Conservation (phyloP, 2,329 filamentous ascomycete genomes). For the Epichloe gansuensis region DNA sequence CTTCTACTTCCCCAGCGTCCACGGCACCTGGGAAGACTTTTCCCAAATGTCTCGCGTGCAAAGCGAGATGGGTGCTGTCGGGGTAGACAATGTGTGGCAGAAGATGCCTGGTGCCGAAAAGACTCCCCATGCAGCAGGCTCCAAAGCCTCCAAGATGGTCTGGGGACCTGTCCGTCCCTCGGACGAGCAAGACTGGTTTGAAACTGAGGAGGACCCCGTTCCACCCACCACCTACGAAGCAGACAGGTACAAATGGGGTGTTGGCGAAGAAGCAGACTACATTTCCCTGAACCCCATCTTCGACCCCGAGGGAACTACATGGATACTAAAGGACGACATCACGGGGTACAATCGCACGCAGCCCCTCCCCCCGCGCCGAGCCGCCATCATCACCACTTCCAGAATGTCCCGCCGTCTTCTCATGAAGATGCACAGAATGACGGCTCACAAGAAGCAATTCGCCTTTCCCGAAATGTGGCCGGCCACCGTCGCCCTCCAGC, state of each 20-base stretch:
- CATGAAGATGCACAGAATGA: constrained; percentile 81
- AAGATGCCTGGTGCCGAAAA: constrained; percentile 30
- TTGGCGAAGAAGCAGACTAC: constrained; percentile 80
- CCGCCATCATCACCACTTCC: constrained; percentile 78
- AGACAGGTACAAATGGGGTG: constrained; percentile 76
- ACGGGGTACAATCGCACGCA: constrained; percentile 61
- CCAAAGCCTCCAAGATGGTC: constrained; percentile 46
- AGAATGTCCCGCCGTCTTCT: constrained; percentile 72
- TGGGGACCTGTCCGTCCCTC: constrained; percentile 73
- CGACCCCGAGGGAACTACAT: constrained; percentile 75
- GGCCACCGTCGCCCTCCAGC: constrained; percentile 72
- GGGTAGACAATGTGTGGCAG: constrained; percentile 55
- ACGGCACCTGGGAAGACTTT: constrained; percentile 72
- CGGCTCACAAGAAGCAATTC: constrained; percentile 68
- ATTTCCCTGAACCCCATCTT: constrained; percentile 89
- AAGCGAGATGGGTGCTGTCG: constrained; percentile 54
- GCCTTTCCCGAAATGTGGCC: constrained; percentile 98
- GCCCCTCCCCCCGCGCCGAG: constrained; percentile 55
- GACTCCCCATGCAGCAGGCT: constrained; percentile 21
- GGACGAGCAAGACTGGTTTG: constrained; percentile 57
- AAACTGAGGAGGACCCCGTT: constrained; percentile 56
- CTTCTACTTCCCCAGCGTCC: constrained; percentile 65
- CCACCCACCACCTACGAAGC: constrained; percentile 61
- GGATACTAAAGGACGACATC: constrained; percentile 70
- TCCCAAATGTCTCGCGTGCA: constrained; percentile 60